Conservation (phyloP, 2,329 filamentous ascomycete genomes). For the Hawksworthiomyces lignivorus region DNA sequence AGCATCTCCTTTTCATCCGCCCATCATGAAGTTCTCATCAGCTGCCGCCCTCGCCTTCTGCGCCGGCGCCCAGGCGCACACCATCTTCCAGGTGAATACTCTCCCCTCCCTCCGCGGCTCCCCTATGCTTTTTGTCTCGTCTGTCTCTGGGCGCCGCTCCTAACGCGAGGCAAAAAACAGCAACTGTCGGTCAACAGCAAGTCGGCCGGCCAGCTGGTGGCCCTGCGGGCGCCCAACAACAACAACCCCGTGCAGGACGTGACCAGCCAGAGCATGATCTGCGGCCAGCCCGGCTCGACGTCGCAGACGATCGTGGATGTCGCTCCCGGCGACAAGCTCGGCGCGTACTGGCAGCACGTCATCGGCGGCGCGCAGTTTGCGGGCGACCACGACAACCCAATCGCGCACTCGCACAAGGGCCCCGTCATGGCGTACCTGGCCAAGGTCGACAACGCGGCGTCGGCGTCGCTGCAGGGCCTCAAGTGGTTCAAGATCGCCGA, state of each 20-base stretch:
- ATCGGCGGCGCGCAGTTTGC: conserved; percentile 44
- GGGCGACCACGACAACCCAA: conserved; percentile 44
- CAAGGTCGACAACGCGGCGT: conserved; percentile 43
- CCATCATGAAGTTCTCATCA: conserved; percentile 33
- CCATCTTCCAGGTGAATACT: conserved; percentile 33
- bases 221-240: conserved; percentile 39
- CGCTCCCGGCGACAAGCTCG: conserved; percentile 42
- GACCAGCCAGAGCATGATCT: conserved; percentile 39
- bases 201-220: conserved; percentile 34
- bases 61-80: conserved; percentile 31
- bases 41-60: conserved; percentile 25
- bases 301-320: conserved; percentile 39
- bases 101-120: background rate
- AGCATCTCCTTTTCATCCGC: no score
- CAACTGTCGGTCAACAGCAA: conserved; percentile 40
- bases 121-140: no score
- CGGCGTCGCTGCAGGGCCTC: conserved; percentile 30
- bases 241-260: conserved; percentile 48
- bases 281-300: conserved; percentile 36
- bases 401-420: conserved; percentile 47
- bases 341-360: conserved; percentile 45
- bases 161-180: conserved; percentile 21
- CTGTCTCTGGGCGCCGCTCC: no score
- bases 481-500: conserved; percentile 50
- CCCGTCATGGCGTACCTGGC: conserved; percentile 46